Percentiles rank a stretch among this genome's conserved stretches.
Conservation (phyloP, 352 stramenopile genomes). For the Pythium coloratum region DNA sequence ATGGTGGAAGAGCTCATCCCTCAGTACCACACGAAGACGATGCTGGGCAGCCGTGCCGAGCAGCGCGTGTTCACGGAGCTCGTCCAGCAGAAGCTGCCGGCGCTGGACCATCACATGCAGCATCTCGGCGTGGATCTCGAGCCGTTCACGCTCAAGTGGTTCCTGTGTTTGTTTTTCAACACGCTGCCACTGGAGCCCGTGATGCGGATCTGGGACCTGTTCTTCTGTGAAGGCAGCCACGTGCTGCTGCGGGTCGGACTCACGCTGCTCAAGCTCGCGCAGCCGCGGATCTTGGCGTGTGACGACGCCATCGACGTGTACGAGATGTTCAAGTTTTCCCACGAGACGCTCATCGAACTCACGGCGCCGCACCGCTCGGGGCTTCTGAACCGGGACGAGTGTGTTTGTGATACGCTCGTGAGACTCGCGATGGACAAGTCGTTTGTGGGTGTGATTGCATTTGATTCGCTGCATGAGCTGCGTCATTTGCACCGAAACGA, state of each 20-base stretch:
- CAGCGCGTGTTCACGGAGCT: conserved; percentile 87
- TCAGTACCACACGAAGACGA: conserved; percentile 86
- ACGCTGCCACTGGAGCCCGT: conserved; percentile 86
- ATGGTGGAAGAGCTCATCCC: conserved; percentile 91
- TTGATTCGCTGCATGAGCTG: conserved; percentile 74
- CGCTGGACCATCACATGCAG: conserved; percentile 69
- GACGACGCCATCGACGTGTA: conserved; percentile 80
- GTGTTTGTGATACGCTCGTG: conserved; percentile 79
- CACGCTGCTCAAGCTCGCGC: conserved; percentile 81
- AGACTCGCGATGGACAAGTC: conserved; percentile 80
- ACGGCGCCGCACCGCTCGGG: conserved; percentile 58
- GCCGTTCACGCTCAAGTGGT: conserved; percentile 92
- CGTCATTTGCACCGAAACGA: conserved; percentile 60
- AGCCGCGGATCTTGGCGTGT: conserved; percentile 68
- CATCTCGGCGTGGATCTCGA: conserved; percentile 79
- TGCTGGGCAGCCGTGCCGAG: conserved; percentile 88
- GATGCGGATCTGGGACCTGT: conserved; percentile 90
- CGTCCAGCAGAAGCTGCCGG: conserved; percentile 84
- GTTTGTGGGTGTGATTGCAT: conserved; percentile 73
- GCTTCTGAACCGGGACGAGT: conserved; percentile 76
- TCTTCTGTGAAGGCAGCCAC: conserved; percentile 90
- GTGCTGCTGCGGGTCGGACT: conserved; percentile 85
- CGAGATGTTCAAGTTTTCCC: conserved; percentile 79
- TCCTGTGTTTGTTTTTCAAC: conserved; percentile 92
- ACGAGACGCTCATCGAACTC: conserved; percentile 56